Evolutionary conservation across 805 yeast species (phyloP), one percentile per base, ranked within the genome.

Genomic region (Saturnispora serradocipensis): DNA sequence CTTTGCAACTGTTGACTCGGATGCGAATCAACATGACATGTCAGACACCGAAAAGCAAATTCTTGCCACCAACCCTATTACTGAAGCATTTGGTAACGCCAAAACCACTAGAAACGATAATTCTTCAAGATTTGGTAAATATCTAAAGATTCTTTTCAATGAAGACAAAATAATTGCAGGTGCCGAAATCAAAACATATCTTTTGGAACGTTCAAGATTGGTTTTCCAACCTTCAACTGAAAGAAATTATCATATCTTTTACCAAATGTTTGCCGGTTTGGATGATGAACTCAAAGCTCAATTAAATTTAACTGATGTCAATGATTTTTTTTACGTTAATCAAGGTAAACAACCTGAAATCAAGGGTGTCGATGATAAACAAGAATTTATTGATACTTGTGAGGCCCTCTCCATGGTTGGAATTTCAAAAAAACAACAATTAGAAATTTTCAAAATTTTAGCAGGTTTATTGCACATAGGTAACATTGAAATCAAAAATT

Each of bases 41-140:
- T 85, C 95, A 30, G 86, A 84, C 55, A 91, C 91, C 27, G 99
- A 91, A 70, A 86, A 86, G 64, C 96, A 88, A 70, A 91, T 91
- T 52, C 76, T 91, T 62, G 98, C 99, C 13, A 93, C 98, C 0
- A 91, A 91, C 65, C 98, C 98, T 3, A 85, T 93, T 60, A 86
- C 93, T 84, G 99, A 93, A 71, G 93, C 98, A 0, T 93, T 93
- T 69, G 99, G 99, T 74, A 93, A 95, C 68, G 98, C 99, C 7
- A 91, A 91, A 66, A 91, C 99, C 2, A 85, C 96, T 18, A 83
- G 99, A 74, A 91, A 91, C 67, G 97, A 91, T 71, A 91, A 91
- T 70, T 93, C 98, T 28, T 91, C 98, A 25, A 84, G 99, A 68
- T 95, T 93, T 64, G 99, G 99, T 64, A 91, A 91, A 68, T 91